Evolutionary conservation across 306 rosid species (phyloP).

Genomic region (Dalbergia oliveri): DNA sequence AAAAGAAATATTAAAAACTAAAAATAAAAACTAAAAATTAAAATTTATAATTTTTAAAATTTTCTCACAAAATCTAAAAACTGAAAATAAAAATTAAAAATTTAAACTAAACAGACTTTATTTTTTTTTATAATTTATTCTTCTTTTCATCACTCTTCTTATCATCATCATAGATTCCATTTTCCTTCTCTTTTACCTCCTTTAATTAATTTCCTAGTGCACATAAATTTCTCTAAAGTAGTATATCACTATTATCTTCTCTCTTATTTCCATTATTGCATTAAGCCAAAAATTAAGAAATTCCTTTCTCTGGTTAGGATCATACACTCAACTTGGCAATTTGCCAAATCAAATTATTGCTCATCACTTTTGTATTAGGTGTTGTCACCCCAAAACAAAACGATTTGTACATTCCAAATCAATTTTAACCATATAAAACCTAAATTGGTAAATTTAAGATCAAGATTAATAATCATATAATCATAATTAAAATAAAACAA

Average conservation of each 20-base stretch:
- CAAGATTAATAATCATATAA: too few species aligned
- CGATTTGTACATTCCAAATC: too few species aligned
- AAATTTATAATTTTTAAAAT: too few species aligned
- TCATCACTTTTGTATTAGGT: neutral
- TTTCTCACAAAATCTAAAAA: too few species aligned
- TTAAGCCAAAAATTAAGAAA: neutral
- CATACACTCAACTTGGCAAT: neutral
- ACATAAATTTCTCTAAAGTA: neutral
- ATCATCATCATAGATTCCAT: too few species aligned
- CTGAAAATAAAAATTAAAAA: too few species aligned
- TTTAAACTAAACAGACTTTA: too few species aligned
- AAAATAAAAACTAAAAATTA: too few species aligned
- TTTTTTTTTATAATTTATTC: too few species aligned
- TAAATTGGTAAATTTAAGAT: neutral
- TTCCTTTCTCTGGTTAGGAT: neutral
- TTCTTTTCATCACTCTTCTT: neutral
- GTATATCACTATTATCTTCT: neutral
- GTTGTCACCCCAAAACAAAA: too few species aligned
- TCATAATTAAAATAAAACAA: neutral
- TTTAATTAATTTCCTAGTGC: neutral
- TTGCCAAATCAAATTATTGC: neutral
- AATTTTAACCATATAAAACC: neutral
- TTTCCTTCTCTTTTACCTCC: neutral
- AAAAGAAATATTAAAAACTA: too few species aligned
- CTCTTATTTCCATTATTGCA: neutral